Conservation (phyloP, 495 filamentous ascomycete species). For the Jackrogersella minutella region DNA sequence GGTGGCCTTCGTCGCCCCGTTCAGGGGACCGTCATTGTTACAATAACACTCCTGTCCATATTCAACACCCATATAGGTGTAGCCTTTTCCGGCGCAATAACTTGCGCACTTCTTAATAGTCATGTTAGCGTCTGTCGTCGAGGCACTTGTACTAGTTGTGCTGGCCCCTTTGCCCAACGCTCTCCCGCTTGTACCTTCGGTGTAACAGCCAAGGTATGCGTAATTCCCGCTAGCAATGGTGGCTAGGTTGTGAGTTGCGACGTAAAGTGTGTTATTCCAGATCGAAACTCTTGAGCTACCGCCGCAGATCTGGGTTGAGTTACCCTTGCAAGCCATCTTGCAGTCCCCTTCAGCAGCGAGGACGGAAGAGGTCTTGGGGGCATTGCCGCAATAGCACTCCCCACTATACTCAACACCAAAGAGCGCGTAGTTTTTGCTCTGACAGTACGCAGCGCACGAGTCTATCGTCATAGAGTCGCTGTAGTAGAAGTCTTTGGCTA, state of each 20-base stretch:
- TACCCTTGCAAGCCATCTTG: constrained; percentile 49
- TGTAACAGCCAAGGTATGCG: constrained; percentile 33
- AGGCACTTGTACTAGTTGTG: constrained; percentile 9
- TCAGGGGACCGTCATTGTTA: constrained; percentile 23
- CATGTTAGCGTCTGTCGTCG: constrained; percentile 25
- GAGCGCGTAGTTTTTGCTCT: constrained; percentile 34
- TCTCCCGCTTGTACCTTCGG: constrained; percentile 30
- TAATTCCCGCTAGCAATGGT: background rate
- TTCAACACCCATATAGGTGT: constrained; percentile 44
- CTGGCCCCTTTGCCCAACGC: constrained; percentile 28
- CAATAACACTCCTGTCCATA: constrained; percentile 48
- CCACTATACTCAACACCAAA: constrained; percentile 40
- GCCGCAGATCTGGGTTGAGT: constrained; percentile 39
- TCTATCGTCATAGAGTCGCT: constrained; percentile 36
- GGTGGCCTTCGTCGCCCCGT: constrained; percentile 16
- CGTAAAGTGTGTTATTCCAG: constrained; percentile 30
- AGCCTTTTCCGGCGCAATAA: constrained; percentile 37
- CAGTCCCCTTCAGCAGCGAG: constrained; percentile 31
- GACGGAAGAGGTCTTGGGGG: background rate
- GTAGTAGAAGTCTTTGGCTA: constrained; percentile 13
- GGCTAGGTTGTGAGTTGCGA: constrained; percentile 15
- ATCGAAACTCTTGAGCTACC: constrained; percentile 22
- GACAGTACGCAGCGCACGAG: constrained; percentile 34
- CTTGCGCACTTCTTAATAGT: constrained; percentile 48
- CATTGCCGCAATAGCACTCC: constrained; percentile 49